phyloP scores from a whole-genome alignment of 805 yeast species.

The Kuraishia piskuri region DNA sequence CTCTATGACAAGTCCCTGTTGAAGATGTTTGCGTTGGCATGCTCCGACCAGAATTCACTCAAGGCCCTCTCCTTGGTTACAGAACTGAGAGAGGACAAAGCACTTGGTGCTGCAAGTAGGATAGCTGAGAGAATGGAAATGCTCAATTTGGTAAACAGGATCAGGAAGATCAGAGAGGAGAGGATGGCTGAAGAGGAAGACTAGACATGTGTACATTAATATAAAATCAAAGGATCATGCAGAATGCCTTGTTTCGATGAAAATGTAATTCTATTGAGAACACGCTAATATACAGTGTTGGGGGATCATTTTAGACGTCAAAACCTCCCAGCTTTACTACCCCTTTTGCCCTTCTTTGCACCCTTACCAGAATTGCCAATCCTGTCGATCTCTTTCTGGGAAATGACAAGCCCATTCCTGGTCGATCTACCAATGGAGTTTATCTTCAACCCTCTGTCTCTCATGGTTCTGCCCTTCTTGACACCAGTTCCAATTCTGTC shows the following conservation, averaged over 20 bases:
- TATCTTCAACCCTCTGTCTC: slow-evolving; percentile 77
- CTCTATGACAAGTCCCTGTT: slow-evolving; percentile 71
- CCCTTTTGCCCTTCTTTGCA: slow-evolving; percentile 7
- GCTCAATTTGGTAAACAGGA: slow-evolving; percentile 40
- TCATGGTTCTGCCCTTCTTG: slow-evolving; percentile 27
- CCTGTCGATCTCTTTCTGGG: slow-evolving; percentile 56
- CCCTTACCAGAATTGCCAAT: slow-evolving; percentile 20
- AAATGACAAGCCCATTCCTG: slow-evolving; percentile 66
- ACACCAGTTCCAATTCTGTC: slow-evolving; percentile 42
- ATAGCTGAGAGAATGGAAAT: slow-evolving; percentile 71
- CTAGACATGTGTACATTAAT: not conserved
- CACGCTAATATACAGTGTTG: not conserved
- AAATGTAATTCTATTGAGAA: no score
- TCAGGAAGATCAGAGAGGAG: slow-evolving; percentile 45
- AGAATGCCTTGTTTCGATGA: not conserved
- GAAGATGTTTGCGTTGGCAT: slow-evolving; percentile 64
- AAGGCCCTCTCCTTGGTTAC: slow-evolving; percentile 65
- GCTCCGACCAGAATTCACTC: slow-evolving; percentile 53
- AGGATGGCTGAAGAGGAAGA: slow-evolving; percentile 22
- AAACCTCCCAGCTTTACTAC: slow-evolving; percentile 4
- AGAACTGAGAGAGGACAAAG: slow-evolving; percentile 67
- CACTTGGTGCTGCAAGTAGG: slow-evolving; percentile 74
- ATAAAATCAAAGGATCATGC: not conserved
- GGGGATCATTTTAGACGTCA: not conserved
- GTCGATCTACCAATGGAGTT: slow-evolving; percentile 71